Evolutionary conservation across 495 filamentous ascomycete species (phyloP), one percentile per base, ranked within the genome.

Genomic region (Xylaria castorea): DNA sequence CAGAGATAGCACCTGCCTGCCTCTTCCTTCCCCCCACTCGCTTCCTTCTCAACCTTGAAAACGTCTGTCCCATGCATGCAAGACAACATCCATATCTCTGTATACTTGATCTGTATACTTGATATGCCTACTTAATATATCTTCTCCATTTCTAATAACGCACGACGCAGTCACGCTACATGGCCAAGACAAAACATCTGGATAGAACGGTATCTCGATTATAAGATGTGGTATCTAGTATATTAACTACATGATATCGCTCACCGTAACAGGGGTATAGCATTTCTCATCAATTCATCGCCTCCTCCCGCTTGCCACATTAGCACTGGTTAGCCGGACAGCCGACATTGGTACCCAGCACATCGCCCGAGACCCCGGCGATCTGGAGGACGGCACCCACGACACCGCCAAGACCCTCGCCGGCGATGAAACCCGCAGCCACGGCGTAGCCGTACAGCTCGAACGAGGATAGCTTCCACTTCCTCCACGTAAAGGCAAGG

Each of bases 361-460:
- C 48, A 18, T 76, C 73, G 36, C 87, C 86, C 1, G 84, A 82
- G 9, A 89, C 83, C 8, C 84, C 84, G 1, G 77, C 83, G 53
- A 91, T 82, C 74, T 90, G 86, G 46, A 90, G 81, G 18, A 85
- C 68, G 0, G 89, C 89, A 66, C 86, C 86, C 25, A 91, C 75
- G n/a, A 91, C 89, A 60, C 89, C 89, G 38, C 89, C 90, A 27
- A 91, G 82, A 46, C 90, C 90, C 78, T 92, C 90, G 25, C 90
- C 90, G 5, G 90, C 90, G 79, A 92, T 91, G 74, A 91, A 83
- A 32, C 90, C 90, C 18, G 90, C 90, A 30, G 90, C 90, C 57
- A 92, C 82, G 9, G 89, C 89, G 74, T 90, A 92, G n/a, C 87
- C 88, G 70, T 89, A 89, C 42, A 88, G 79, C 50, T 91, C 90